A percentile compares a stretch with the other conserved stretches of the same genome.
Evolutionary conservation across 2,329 filamentous ascomycete species (phyloP).

Genomic region (Aspergillus pseudotamarii): DNA sequence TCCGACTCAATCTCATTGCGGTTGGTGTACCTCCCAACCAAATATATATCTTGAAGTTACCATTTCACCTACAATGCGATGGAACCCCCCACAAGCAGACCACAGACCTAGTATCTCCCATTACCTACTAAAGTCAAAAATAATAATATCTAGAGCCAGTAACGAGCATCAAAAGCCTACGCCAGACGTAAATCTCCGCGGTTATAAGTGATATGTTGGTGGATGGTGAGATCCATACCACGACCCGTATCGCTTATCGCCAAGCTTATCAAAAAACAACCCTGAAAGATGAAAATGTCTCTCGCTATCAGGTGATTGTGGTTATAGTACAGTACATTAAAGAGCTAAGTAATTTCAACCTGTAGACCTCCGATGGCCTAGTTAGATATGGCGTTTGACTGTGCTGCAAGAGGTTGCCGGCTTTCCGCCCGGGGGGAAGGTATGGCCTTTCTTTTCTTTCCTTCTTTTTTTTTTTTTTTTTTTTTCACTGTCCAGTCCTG

Average conservation of each 20-base stretch:
- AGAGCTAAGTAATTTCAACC: too few species aligned
- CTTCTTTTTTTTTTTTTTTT: too few species aligned
- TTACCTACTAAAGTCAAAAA: not conserved
- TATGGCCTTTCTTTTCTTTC: not conserved
- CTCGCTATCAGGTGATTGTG: too few species aligned
- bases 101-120: too few species aligned
- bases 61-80: too few species aligned
- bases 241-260: not conserved
- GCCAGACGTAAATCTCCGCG: not conserved
- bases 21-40: too few species aligned
- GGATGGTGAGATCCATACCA: not conserved
- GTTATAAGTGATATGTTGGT: not conserved
- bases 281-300: too few species aligned
- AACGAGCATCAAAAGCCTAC: accelerated
- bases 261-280: not conserved
- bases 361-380: not conserved
- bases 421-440: not conserved
- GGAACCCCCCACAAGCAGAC: too few species aligned
- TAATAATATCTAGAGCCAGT: not conserved
- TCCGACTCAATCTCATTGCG: too few species aligned
- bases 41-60: too few species aligned
- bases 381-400: not conserved
- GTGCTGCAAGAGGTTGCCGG: not conserved
- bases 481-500: too few species aligned
- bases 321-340: too few species aligned